These are phyloP conservation scores for Exophiala spinifera DNA, from an alignment of 2,329 filamentous ascomycete species.

Conservation along the genomic window DNA sequence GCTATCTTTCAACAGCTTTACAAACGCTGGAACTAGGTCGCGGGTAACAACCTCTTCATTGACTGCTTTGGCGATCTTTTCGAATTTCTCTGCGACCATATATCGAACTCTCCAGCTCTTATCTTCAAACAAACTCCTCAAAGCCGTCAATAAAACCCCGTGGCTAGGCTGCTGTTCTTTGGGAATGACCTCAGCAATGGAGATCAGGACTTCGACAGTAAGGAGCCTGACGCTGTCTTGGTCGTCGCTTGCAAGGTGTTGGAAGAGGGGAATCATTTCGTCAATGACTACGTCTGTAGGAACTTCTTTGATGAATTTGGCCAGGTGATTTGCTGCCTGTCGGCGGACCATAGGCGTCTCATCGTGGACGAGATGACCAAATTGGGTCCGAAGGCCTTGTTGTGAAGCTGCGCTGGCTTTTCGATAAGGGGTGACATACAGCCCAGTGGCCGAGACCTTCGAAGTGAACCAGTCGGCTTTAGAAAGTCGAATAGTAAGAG, in stretches of 20 bases:
- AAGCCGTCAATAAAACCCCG: constrained; percentile 82
- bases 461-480: constrained; percentile 99
- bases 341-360: constrained; percentile 98
- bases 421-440: constrained; percentile 90
- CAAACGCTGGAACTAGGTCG: constrained; percentile 93
- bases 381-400: constrained; percentile 87
- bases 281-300: constrained; percentile 85
- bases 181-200: constrained; percentile 93
- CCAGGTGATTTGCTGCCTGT: constrained; percentile 92
- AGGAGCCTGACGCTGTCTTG: constrained; percentile 95
- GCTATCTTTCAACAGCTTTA: constrained; percentile 95
- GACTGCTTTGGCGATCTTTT: constrained; percentile 99
- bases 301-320: constrained; percentile 98
- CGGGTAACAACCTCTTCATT: constrained; percentile 93
- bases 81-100: constrained; percentile 98
- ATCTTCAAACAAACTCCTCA: constrained; percentile 93
- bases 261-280: constrained; percentile 98
- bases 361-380: constrained; percentile 89
- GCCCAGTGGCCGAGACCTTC: constrained; percentile 94
- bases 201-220: constrained; percentile 93
- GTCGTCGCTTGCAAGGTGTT: constrained; percentile 92
- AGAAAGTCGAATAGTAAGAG: constrained; percentile 88
- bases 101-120: constrained; percentile 99
- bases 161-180: constrained; percentile 98
- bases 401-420: constrained; percentile 86